These are phyloP conservation scores for Nicotiana noctiflora DNA, from an alignment of 257 asterid genomes.

Conservation along the genomic window DNA sequence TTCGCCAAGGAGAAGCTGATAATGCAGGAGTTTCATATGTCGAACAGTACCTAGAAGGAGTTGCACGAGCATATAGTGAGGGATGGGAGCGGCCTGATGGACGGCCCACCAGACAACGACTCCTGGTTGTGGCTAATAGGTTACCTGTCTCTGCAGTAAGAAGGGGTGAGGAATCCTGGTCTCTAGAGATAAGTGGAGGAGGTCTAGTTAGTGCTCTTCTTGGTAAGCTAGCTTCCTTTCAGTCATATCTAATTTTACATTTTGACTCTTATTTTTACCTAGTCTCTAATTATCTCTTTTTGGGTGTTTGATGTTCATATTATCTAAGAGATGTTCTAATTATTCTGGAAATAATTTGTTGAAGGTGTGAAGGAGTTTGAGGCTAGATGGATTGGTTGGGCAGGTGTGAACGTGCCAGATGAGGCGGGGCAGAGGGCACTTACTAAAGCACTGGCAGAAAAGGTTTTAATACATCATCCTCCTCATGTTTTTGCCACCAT, in stretches of 20 bases:
- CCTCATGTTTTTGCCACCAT: conserved; percentile 4
- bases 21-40: conserved; percentile 28
- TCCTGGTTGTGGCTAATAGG: conserved; percentile 93
- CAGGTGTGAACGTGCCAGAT: conserved; percentile 92
- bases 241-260: background rate
- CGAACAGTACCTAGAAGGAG: conserved; percentile 61
- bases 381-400: conserved; percentile 98
- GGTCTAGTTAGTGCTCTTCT: conserved; percentile 96
- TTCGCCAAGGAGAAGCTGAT: conserved; percentile 23
- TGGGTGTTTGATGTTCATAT: background rate
- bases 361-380: conserved; percentile 85
- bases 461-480: conserved; percentile 34
- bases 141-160: conserved; percentile 96
- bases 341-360: conserved; percentile 8
- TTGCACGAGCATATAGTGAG: conserved; percentile 42
- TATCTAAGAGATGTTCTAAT: conserved; percentile 10
- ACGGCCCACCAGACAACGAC: conserved; percentile 57
- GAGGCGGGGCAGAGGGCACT: conserved; percentile 81
- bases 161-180: conserved; percentile 88
- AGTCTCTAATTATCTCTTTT: background rate
- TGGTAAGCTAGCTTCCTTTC: conserved; percentile 43
- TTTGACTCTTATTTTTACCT: background rate
- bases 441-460: conserved; percentile 73
- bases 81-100: conserved; percentile 60
- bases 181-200: conserved; percentile 95